These are phyloP conservation scores for Trametes cinnabarina DNA, from an alignment of 768 basidiomycete species.

Conservation along the genomic window DNA sequence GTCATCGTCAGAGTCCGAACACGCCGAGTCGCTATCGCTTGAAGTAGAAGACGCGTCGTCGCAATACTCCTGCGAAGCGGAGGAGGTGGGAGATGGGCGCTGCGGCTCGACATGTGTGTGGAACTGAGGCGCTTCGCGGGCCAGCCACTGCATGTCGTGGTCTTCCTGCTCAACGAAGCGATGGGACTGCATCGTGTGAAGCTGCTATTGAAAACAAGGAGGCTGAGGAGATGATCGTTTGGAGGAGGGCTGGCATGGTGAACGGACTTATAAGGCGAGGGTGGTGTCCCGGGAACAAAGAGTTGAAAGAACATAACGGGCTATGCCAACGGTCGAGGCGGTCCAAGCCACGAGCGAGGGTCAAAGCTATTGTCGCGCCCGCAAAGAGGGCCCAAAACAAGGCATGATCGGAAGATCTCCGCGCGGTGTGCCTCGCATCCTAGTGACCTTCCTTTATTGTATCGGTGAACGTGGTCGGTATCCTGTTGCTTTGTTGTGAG, in stretches of 20 bases:
- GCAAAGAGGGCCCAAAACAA: slow-evolving; percentile 16
- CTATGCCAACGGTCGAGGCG: slow-evolving; percentile 14
- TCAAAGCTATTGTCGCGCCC: slow-evolving; percentile 13
- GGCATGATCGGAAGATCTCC: slow-evolving; percentile 17
- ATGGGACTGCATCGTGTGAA: slow-evolving; percentile 5
- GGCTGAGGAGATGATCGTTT: not conserved
- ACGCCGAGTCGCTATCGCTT: slow-evolving; percentile 5
- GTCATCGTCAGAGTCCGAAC: slow-evolving; percentile 14
- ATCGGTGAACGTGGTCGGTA: not conserved
- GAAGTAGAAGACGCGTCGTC: slow-evolving; percentile 5
- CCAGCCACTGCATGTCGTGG: slow-evolving; percentile 13
- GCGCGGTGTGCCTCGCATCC: slow-evolving; percentile 4
- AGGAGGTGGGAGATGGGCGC: not conserved
- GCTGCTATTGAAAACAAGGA: not conserved
- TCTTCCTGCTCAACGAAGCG: slow-evolving; percentile 8
- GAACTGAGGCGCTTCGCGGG: slow-evolving; percentile 16
- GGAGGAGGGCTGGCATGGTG: slow-evolving; percentile 1
- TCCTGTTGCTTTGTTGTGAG: slow-evolving; percentile 10
- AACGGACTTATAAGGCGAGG: slow-evolving; percentile 9
- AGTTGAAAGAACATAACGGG: slow-evolving; percentile 5
- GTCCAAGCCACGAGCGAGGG: slow-evolving; percentile 12
- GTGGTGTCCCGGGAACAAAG: slow-evolving; percentile 11
- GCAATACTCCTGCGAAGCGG: not conserved
- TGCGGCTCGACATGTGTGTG: not conserved
- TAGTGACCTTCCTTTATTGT: slow-evolving; percentile 17